Evolutionary conservation across 2,329 filamentous ascomycete genomes (phyloP), one percentile per base, ranked within the genome.

Genomic region (Colletotrichum coccodes): DNA sequence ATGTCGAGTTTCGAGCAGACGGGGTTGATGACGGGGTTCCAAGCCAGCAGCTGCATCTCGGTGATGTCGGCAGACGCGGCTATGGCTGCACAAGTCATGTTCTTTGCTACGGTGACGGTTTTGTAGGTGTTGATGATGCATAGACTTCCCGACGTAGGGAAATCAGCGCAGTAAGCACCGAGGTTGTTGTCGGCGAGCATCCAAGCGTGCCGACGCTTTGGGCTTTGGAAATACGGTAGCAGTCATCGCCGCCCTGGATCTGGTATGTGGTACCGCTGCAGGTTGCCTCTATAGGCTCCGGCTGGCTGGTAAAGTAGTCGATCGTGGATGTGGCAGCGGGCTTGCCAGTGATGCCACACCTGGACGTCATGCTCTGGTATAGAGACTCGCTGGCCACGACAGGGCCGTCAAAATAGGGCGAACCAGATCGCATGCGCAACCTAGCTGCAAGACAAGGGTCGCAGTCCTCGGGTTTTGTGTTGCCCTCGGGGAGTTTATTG

Each of bases 401-500:
- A 11, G 72, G 73, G 28, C 73, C 73, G 62, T 73, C 71, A 62
- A 65, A 73, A 36, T 71, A 74, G 18, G 73, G 73, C 18, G 73
- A 74, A 7, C 72, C 72, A 21, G 70, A 61, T n/a, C 65, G 72
- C 54, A 74, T 23, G 26, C 70, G 72, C 54, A 74, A 44, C 28
- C 64, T 67, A 30, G 64, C 67, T 49, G 65, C 68, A 28, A 74
- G 56, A 53, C 72, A 74, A 34, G 46, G 21, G 52, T 73, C 71
- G 34, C 70, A 73, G 63, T 65, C 62, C 42, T 34, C 53, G 4
- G 69, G 64, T 60, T 56, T 18, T 2, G 49, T 63, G 44, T 58
- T 28, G 36, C 49, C 62, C n/a, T 64, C 46, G 21, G 59, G 58
- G 38, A 60, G n/a, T 46, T 70, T 44, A 32, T 54, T 72, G 60